Base-by-base conservation (phyloP, 805 yeast species). In the Kluyveromyces nonfermentans region DNA sequence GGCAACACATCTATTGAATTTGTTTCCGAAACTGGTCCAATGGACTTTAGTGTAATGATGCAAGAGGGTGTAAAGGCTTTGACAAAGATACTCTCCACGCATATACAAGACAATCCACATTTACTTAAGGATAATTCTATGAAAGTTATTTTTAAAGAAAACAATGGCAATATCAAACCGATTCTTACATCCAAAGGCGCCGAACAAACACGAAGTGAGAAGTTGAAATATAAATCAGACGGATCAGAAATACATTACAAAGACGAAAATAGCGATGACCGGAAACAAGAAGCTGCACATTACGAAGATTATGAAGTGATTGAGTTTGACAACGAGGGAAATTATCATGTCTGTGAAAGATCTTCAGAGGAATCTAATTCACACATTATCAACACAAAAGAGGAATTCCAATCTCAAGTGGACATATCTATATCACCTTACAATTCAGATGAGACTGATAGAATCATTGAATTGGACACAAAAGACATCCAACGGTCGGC, bases 41-140 rank as follows among this genome's bases (percentile, higher is more conserved):
- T 58, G 18, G 60, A 63, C 20, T 52, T 61, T 25, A 56, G 57
- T 43, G 49, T 57, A 15, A 59, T 61, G 64, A 58, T 60, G 62
- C 63, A 57, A 50, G 62, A 61, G 44, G 64, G 65, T 39, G 61
- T 61, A 14, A 59, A 60, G 36, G 64, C 64, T 2, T 35, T 61
- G 16, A 55, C 61, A 1, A 59, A 57, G 41, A 54, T 59, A 16
- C 43, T 61, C 32, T 50, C 63, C 5, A 51, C 52, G 17, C 63
- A 57, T 39, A 35, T 57, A 19, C 61, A 57, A 44, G 63, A 59
- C 34, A 38, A 44, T 42, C 57, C 41, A 32, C 53, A 42, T 40
- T 42, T 30, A 44, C 48, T 48, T 46, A 50, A 38, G 40, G 46
- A 51, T 18, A 49, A 49, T 35, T 48, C 57, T 2, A 52, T 55